Evolutionary conservation across 2,329 filamentous ascomycete genomes (phyloP).

Genomic region (Fusarium praegraminearum): DNA sequence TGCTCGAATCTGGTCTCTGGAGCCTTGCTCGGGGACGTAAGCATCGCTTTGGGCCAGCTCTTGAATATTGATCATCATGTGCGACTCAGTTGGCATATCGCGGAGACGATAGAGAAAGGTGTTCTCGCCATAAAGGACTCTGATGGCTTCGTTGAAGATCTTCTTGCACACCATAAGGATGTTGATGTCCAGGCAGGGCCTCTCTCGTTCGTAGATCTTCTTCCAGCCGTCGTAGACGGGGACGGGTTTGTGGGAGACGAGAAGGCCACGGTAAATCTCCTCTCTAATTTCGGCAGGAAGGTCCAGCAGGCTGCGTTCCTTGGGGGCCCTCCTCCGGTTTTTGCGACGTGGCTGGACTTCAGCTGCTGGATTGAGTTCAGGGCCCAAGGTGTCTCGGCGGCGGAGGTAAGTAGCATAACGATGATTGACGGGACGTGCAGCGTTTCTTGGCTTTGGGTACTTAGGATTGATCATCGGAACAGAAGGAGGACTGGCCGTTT

Average conservation of each 20-base stretch:
- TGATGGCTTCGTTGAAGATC: constrained; percentile 54
- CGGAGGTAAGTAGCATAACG: not conserved
- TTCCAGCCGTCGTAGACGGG: constrained; percentile 53
- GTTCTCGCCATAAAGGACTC: constrained; percentile 62
- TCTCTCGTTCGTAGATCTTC: constrained; percentile 48
- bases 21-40: constrained; percentile 9
- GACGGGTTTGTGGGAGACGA: constrained; percentile 51
- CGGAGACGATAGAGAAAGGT: constrained; percentile 61
- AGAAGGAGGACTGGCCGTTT: constrained; percentile 27
- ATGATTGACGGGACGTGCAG: not conserved
- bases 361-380: not conserved
- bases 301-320: constrained; percentile 18
- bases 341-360: not conserved
- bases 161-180: constrained; percentile 55
- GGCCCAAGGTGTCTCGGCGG: not conserved
- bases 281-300: constrained; percentile 50
- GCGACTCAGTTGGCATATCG: constrained; percentile 47
- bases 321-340: not conserved
- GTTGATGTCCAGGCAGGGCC: constrained; percentile 49
- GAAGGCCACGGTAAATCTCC: constrained; percentile 50
- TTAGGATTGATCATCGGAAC: constrained; percentile 18
- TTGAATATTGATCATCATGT: constrained; percentile 29
- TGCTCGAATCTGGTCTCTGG: constrained; percentile 4
- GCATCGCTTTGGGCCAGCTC: constrained; percentile 33
- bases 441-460: not conserved